These are phyloP conservation scores for Malania oleifera DNA, from an alignment of 164 flowering plant genomes.

Conservation along the genomic window DNA sequence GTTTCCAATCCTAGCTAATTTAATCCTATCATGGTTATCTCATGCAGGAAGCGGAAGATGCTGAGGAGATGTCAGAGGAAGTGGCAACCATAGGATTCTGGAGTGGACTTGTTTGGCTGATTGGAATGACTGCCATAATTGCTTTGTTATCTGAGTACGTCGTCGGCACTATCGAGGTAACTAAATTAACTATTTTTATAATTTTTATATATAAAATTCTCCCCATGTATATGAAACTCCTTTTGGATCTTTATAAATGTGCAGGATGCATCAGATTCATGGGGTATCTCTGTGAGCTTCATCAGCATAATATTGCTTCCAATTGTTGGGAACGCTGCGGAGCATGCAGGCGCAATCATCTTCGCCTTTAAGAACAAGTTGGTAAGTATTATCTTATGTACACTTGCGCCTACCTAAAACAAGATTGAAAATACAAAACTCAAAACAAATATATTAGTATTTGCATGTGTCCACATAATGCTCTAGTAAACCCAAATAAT, in stretches of 20 bases:
- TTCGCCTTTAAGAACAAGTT: slow-evolving; percentile 88
- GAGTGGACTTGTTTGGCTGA: slow-evolving; percentile 69
- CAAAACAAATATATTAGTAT: too few species aligned
- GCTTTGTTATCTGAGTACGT: slow-evolving; percentile 82
- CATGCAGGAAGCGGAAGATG: slow-evolving; percentile 30
- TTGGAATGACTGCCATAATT: slow-evolving; percentile 59
- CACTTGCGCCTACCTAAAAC: neutral
- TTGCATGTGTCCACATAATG: too few species aligned
- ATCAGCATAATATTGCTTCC: slow-evolving; percentile 85
- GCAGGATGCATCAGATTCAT: slow-evolving; percentile 75
- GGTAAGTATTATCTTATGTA: slow-evolving; percentile 34
- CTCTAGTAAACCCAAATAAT: too few species aligned
- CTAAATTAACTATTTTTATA: neutral
- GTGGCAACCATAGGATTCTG: slow-evolving; percentile 61
- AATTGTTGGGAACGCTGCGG: slow-evolving; percentile 95
- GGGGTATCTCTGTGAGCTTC: slow-evolving; percentile 88
- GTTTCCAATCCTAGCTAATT: too few species aligned
- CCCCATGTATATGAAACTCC: too few species aligned
- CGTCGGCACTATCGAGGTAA: slow-evolving; percentile 87
- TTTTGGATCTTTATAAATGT: neutral
- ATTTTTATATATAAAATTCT: too few species aligned
- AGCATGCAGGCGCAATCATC: slow-evolving; percentile 87
- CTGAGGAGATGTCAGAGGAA: slow-evolving; percentile 26
- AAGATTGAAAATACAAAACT: too few species aligned
- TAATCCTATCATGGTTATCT: too few species aligned